A percentile compares a stretch with the other conserved stretches of the same genome.
These are phyloP conservation scores for Scheffersomyces stambukii DNA, from an alignment of 1,139 yeast genomes.

Conservation along the genomic window DNA sequence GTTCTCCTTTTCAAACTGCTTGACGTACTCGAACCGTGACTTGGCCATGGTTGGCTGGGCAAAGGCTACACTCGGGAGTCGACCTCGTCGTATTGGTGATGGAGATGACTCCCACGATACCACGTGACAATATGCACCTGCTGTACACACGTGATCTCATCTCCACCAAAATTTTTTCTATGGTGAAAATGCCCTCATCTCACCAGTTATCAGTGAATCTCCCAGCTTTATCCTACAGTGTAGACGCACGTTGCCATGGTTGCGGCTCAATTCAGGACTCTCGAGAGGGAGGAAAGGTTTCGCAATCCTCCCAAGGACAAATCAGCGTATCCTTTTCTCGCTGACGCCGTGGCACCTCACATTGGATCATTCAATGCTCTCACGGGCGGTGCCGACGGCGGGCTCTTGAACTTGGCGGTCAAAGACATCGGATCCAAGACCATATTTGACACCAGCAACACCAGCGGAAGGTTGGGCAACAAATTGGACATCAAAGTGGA, in stretches of 20 bases:
- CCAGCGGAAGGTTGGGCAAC: constrained; percentile 67
- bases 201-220: too few relatives aligned
- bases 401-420: constrained; percentile 78
- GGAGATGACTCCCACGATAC: too few relatives aligned
- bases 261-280: constrained; percentile 64
- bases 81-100: too few relatives aligned
- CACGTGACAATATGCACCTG: too few relatives aligned
- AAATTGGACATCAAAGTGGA: constrained; percentile 78
- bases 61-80: too few relatives aligned
- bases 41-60: constrained; percentile 57
- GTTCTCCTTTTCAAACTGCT: constrained; percentile 72
- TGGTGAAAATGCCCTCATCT: background rate
- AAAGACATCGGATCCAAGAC: constrained; percentile 84
- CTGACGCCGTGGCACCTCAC: constrained; percentile 91
- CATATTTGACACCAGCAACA: constrained; percentile 73
- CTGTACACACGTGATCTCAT: constrained; percentile 1
- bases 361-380: constrained; percentile 94
- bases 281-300: constrained; percentile 84
- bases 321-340: constrained; percentile 74
- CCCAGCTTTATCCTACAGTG: constrained; percentile 1
- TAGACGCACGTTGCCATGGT: constrained; percentile 6
- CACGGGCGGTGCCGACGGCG: constrained; percentile 83
- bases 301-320: constrained; percentile 86
- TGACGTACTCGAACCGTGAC: constrained; percentile 81
- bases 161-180: background rate